Evolutionary conservation across 2,329 filamentous ascomycete species (phyloP), one percentile per base, ranked within the genome.

Genomic region (Fusarium clavum): DNA sequence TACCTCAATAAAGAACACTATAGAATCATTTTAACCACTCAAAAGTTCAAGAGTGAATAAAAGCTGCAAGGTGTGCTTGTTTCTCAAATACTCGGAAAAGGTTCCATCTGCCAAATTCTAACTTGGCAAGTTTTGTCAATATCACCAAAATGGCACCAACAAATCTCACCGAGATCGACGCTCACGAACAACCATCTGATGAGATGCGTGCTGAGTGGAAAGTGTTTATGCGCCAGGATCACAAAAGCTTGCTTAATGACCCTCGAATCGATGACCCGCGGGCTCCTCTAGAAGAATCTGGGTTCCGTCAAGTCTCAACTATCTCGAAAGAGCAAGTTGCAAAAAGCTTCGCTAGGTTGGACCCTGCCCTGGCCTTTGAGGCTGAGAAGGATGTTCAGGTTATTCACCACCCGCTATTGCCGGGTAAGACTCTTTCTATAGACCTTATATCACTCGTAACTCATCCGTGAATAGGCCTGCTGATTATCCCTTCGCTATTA

Each of bases 101-200:
- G 9, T 16, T 53, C 20, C 6, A 52, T 8, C 20, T 22, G 18
- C 49, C 27, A 18, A 38, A 29, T 27, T 13, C 22, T n/a, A 14
- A 51, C 30, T 12, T 6, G 4, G 25, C 18, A 24, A 5, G 40
- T 45, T 24, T 25, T 27, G 24, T 20, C 24, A 43, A 16, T 29
- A 54, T 40, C 45, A 52, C 46, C 25, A 67, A 46, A 59, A 79
- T 80, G 77, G 61, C 73, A 10, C 51, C 73, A 8, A 58, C 65
- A 44, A 71, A 67, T n/a, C 74, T 77, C 46, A 62, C 69, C 10
- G 83, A 85, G 22, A 83, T 94, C 5, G 92, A 97, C 79, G 91
- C 94, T 29, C 89, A 95, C 78, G 89, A 94, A 79, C 90, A 90
- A 73, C 93, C 94, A 3, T 92, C 94, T 5, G 88, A 90, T 14